These are phyloP conservation scores for Rhizopus arrhizus DNA, from an alignment of 371 early-diverging fungal species.

Conservation along the genomic window DNA sequence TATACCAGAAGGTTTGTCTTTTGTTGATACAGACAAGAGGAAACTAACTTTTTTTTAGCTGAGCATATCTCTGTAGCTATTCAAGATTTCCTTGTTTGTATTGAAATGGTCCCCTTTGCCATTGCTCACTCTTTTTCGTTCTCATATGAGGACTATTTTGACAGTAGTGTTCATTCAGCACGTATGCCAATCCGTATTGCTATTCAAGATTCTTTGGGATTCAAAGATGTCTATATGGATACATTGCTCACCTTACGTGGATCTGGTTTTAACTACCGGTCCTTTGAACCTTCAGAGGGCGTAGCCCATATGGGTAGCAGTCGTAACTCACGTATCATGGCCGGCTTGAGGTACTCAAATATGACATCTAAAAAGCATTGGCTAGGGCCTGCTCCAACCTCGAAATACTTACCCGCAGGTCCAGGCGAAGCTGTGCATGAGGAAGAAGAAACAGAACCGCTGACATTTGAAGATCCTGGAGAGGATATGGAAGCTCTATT, in stretches of 20 bases:
- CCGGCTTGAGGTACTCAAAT: constrained; percentile 76
- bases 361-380: constrained; percentile 80
- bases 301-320: constrained; percentile 62
- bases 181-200: constrained; percentile 81
- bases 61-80: constrained; percentile 85
- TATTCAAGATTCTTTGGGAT: constrained; percentile 78
- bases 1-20: constrained; percentile 65
- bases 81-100: constrained; percentile 90
- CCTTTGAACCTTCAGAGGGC: constrained; percentile 80
- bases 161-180: constrained; percentile 63
- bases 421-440: constrained; percentile 44
- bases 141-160: constrained; percentile 76
- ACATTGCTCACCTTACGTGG: constrained; percentile 78
- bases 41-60: constrained; percentile 28
- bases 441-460: constrained; percentile 30
- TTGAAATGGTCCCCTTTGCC: constrained; percentile 90
- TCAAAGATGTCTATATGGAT: constrained; percentile 84
- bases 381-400: constrained; percentile 59
- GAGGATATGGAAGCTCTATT: constrained; percentile 51
- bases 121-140: constrained; percentile 82
- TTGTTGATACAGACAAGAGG: not conserved
- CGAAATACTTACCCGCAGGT: constrained; percentile 32
- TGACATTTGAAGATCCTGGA: constrained; percentile 49
- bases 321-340: constrained; percentile 68
- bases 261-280: constrained; percentile 74